Base-by-base conservation (phyloP, 345 rosid genomes). In the Eucalyptus melliodora region DNA sequence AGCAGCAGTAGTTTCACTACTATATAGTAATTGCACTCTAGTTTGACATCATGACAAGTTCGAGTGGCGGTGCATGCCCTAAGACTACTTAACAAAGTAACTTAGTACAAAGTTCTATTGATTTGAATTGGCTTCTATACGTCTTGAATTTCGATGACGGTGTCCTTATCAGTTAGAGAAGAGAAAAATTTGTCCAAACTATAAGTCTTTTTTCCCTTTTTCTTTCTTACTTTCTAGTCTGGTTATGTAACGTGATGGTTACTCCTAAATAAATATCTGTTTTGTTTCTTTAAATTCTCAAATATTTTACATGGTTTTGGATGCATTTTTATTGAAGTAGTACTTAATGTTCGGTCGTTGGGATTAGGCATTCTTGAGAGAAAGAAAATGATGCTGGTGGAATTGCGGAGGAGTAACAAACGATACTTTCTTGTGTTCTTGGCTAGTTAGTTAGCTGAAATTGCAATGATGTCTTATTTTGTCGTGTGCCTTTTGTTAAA, bases 401-500 rank as follows among this genome's bases (percentile, higher is more conserved):
- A 50, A 50, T 6, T 16, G 55, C 8, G 8, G 55, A 16, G 53
- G 55, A 16, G 55, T 50, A 6, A 50, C 21, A 50, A 50, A 50
- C 55, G 55, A 50, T 50, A 50, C 8, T 50, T 50, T 16, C 21
- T 50, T 50, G 55, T 50, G 8, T 16, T 50, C 55, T 50, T 50
- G 55, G 55, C 8, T 16, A 50, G 55, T 50, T 50, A 50, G 8
- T 50, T 16, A 50, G 55, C 55, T 16, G 55, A 50, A 50, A 50
- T 50, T 50, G 21, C 55, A 50, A 50, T 16, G 53, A 50, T 16
- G 55, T 50, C 55, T 50, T 50, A 50, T 50, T 50, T 50, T 50
- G 8, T 50, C 21, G 0, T 3, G 1, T 16, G 55, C 21, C 21
- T 50, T 50, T 50, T 50, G 42, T 40, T 5, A 40, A 0, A 0